Evolutionary conservation across 1,139 yeast species (phyloP).

Genomic region (Blastobotrys capitulatus): DNA sequence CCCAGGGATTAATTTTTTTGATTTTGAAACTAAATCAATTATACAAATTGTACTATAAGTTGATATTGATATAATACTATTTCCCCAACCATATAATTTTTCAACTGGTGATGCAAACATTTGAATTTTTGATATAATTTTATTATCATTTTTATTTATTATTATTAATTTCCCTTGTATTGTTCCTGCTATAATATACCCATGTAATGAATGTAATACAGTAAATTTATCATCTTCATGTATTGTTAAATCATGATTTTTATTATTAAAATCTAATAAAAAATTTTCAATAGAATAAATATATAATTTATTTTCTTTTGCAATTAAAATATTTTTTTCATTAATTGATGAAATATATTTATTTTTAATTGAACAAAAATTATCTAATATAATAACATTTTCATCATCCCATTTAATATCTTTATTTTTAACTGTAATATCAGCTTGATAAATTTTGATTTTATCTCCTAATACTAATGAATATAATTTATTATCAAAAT

Average conservation of each 20-base stretch:
- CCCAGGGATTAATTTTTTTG: constrained; percentile 20
- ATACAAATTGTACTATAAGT: constrained; percentile 19
- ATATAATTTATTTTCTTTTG: constrained; percentile 12
- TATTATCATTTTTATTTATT: constrained; percentile 13
- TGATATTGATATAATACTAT: constrained; percentile 18
- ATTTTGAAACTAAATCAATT: constrained; percentile 15
- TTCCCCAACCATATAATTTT: constrained; percentile 14
- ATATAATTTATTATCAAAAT: not conserved
- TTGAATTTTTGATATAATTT: constrained; percentile 10
- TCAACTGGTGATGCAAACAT: constrained; percentile 20
- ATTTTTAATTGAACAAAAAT: not conserved
- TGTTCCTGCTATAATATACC: constrained; percentile 17
- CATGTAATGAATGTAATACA: not conserved
- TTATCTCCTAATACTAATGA: constrained; percentile 5
- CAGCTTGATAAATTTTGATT: constrained; percentile 1
- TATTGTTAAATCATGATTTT: not conserved
- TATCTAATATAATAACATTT: constrained; percentile 6
- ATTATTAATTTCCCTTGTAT: constrained; percentile 15
- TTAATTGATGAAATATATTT: constrained; percentile 16
- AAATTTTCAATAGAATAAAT: constrained; percentile 16
- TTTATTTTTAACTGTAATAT: constrained; percentile 1
- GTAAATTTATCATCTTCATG: not conserved
- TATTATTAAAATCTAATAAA: constrained; percentile 9
- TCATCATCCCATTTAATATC: constrained; percentile 15
- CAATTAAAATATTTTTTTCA: constrained; percentile 15